Evolutionary conservation across 1,284 basidiomycete genomes (phyloP).

Genomic region (Sporisorium iseilematis-ciliati): DNA sequence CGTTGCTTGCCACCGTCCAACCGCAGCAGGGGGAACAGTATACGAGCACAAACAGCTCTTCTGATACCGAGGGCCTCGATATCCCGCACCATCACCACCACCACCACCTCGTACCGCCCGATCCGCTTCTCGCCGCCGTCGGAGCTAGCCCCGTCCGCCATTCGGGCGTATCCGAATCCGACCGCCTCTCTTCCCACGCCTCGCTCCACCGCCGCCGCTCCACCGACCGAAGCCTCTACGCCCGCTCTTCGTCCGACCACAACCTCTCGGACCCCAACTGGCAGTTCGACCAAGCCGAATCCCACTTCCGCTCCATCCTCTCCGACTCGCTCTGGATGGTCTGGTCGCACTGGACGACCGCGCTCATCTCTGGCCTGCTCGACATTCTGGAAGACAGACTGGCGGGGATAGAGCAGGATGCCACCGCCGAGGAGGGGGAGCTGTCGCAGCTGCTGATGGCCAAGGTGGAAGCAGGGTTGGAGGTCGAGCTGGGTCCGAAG

Average conservation of each 20-base stretch:
- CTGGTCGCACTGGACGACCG: conserved; percentile 49
- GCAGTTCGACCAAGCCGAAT: conserved; percentile 3
- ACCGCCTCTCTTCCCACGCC: conserved; percentile 29
- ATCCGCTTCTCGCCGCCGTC: conserved; percentile 47
- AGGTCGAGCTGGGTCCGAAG: conserved; percentile 23
- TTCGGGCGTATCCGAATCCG: conserved; percentile 29
- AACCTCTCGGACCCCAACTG: conserved; percentile 5
- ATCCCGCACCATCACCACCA: conserved; percentile 18
- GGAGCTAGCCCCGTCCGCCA: conserved; percentile 34
- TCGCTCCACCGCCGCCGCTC: conserved; percentile 21
- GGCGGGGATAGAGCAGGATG: conserved; percentile 27
- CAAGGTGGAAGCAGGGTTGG: conserved; percentile 13
- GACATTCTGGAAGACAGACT: conserved; percentile 43
- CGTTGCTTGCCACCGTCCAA: conserved; percentile 5
- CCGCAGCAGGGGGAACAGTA: conserved; percentile 13
- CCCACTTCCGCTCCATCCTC: conserved; percentile 30
- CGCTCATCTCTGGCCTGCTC: conserved; percentile 41
- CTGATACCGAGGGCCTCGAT: conserved; percentile 20
- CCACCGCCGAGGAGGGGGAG: conserved; percentile 14
- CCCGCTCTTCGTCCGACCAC: conserved; percentile 27
- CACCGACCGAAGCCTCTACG: conserved; percentile 35
- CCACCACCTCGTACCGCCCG: conserved; percentile 38
- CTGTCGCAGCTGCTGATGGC: conserved; percentile 16
- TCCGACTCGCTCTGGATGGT: conserved; percentile 54
- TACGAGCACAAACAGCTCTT: conserved; percentile 38